These are phyloP conservation scores for Chimonanthus salicifolius DNA, from an alignment of 164 flowering plant species.

Conservation along the genomic window DNA sequence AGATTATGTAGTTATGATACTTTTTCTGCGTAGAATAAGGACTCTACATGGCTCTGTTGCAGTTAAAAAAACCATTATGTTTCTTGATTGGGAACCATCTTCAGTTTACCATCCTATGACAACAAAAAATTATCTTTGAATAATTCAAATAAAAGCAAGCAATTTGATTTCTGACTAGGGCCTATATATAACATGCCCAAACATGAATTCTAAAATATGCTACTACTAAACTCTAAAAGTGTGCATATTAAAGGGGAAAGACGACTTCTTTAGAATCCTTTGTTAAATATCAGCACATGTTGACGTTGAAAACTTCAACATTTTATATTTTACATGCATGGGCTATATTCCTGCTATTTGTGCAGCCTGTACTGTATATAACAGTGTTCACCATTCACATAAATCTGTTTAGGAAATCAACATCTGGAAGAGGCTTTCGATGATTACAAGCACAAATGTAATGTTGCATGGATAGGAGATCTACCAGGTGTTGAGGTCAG, in stretches of 20 bases:
- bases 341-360: background rate
- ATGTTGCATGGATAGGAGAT: slow-evolving; percentile 35
- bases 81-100: background rate
- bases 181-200: too few relatives aligned
- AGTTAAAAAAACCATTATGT: background rate
- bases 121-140: background rate
- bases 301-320: background rate
- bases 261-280: background rate
- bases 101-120: background rate
- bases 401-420: slow-evolving; percentile 24
- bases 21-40: too few relatives aligned
- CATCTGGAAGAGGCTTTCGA: slow-evolving; percentile 26
- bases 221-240: background rate
- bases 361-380: background rate
- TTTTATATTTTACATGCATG: too few relatives aligned
- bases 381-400: slow-evolving; percentile 5
- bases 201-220: background rate
- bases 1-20: too few relatives aligned
- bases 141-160: too few relatives aligned
- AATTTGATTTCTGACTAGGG: too few relatives aligned
- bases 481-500: slow-evolving; percentile 38
- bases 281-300: background rate
- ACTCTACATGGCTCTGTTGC: too few relatives aligned
- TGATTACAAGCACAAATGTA: slow-evolving; percentile 17
- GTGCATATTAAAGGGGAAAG: too few relatives aligned